A percentile compares a stretch with the other conserved stretches of the same genome.
These are phyloP conservation scores for Amylostereum areolatum DNA, from an alignment of 1,284 basidiomycete species.

Conservation along the genomic window DNA sequence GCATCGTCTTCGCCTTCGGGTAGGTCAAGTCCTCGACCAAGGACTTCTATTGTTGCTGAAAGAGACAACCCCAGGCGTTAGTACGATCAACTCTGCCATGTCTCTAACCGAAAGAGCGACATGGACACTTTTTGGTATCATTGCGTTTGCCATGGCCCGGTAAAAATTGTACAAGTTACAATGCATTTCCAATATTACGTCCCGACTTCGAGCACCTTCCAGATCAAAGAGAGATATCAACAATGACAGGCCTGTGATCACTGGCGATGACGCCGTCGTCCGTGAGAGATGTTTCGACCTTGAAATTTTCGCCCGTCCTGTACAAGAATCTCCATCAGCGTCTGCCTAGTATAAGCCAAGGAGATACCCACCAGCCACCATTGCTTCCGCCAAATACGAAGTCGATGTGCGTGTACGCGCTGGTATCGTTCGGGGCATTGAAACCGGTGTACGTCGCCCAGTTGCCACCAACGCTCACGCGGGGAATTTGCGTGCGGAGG, in stretches of 20 bases:
- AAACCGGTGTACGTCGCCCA: slow-evolving; percentile 55
- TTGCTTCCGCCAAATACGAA: slow-evolving; percentile 48
- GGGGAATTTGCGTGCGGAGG: slow-evolving; percentile 35
- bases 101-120: too few species aligned
- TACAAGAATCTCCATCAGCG: background rate
- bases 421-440: slow-evolving; percentile 30
- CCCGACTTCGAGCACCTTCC: background rate
- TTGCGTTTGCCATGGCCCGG: too few species aligned
- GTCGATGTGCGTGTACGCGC: slow-evolving; percentile 40
- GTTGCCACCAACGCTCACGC: slow-evolving; percentile 37
- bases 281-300: slow-evolving; percentile 35
- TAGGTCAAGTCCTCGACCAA: too few species aligned
- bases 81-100: too few species aligned
- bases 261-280: slow-evolving; percentile 53
- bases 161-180: too few species aligned
- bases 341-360: background rate
- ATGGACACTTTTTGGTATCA: too few species aligned
- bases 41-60: too few species aligned
- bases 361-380: slow-evolving; percentile 38
- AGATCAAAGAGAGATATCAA: slow-evolving; percentile 29
- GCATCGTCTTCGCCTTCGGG: too few species aligned
- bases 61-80: too few species aligned
- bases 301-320: slow-evolving; percentile 34
- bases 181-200: too few species aligned
- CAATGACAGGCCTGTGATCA: slow-evolving; percentile 51